Evolutionary conservation across 768 basidiomycete genomes (phyloP), one percentile per base, ranked within the genome.

Genomic region (Suillus sp.): DNA sequence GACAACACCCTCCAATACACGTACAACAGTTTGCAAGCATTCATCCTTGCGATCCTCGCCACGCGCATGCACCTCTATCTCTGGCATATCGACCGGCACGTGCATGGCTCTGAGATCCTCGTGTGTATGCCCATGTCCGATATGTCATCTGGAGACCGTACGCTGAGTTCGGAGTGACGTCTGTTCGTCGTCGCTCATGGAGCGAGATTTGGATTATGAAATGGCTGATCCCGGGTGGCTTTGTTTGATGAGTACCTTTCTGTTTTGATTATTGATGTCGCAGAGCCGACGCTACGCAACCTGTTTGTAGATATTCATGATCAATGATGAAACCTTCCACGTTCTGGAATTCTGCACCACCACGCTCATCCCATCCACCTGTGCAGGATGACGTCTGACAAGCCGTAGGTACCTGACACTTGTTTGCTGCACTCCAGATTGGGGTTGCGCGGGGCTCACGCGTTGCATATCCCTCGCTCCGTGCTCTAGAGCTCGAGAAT

Each of bases 1-100:
- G 22, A 47, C 2, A 25, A 4, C 11, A 45, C n/a, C n/a, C n/a
- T 11, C 43, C 6, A 3, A 22, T 4, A 45, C 2, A 45, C 7
- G 3, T 18, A n/a, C 6, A 11, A 22, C 40, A 42, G n/a, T 5
- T 47, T n/a, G 4, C 45, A 22, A 5, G 22, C 11, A 5, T 47
- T 22, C 13, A 25, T 47, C 45, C 45, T 47, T 47, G 22, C 45
- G 45, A 47, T 22, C 22, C n/a, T 47, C 5, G 45, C 45, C 22
- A 47, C 45, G 22, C 45, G 45, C 45, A 47, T 47, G 45, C n/a
- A 47, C 22, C 45, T 47, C 45, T 5, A 47, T 47, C 45, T 47
- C 45, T 47, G 45, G 45, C 45, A 47, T 47, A 22, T 22, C 10
- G 4, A n/a, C 22, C 45, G 10, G 45, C 11, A 22, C 11, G 43